These are phyloP conservation scores for Metschnikowia hibisci DNA, from an alignment of 805 yeast species.

Conservation along the genomic window DNA sequence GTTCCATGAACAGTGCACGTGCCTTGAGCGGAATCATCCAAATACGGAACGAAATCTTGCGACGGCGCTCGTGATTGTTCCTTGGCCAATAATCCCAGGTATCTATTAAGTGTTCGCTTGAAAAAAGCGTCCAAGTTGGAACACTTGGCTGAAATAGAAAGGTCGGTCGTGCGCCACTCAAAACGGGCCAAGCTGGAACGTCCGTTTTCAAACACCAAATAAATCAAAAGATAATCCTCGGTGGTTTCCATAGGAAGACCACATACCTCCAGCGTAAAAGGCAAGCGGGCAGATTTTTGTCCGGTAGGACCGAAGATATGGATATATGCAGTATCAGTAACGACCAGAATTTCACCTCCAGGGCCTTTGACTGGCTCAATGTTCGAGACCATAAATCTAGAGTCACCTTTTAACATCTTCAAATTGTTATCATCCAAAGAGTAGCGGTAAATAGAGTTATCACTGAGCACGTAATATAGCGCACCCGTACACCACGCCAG, in stretches of 20 bases:
- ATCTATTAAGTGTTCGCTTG: constrained; percentile 18
- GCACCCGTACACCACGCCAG: constrained; percentile 15
- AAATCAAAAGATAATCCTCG: not conserved
- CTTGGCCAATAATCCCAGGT: constrained; percentile 9
- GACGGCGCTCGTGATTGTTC: constrained; percentile 17
- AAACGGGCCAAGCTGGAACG: constrained; percentile 7
- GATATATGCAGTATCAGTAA: constrained; percentile 10
- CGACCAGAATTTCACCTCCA: not conserved
- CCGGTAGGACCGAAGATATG: not conserved
- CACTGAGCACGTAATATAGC: constrained; percentile 14
- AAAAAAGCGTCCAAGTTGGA: constrained; percentile 17
- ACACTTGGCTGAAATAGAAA: not conserved
- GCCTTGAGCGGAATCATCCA: constrained; percentile 25
- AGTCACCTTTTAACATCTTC: constrained; percentile 5
- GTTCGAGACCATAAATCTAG: constrained; percentile 16
- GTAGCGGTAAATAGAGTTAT: constrained; percentile 18
- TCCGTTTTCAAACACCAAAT: constrained; percentile 13
- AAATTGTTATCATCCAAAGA: not conserved
- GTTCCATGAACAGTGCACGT: constrained; percentile 17
- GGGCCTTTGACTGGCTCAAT: not conserved
- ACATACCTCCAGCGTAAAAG: constrained; percentile 7
- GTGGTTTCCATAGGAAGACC: constrained; percentile 5
- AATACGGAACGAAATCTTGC: constrained; percentile 15
- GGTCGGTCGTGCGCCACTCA: not conserved
- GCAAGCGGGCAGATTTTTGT: constrained; percentile 2